phyloP scores from a whole-genome alignment of 306 rosid species.

The Styphnolobium japonicum region DNA sequence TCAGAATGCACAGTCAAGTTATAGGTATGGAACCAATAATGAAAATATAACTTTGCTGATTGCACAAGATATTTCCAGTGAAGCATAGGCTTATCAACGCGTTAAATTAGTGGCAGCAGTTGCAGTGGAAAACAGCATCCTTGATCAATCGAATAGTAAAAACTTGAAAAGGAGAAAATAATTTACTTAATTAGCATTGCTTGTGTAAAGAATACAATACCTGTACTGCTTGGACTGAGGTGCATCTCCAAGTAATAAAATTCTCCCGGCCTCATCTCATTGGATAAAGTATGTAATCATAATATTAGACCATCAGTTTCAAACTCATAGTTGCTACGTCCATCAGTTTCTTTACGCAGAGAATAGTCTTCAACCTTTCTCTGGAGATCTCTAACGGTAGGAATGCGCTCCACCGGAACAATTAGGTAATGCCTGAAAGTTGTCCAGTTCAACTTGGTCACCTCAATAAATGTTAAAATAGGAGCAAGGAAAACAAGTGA shows the following conservation, averaged over 20 bases:
- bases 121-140: constrained; percentile 1
- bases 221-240: constrained; percentile 42
- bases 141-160: not conserved
- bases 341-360: constrained; percentile 32
- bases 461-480: not conserved
- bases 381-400: constrained; percentile 59
- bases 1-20: not conserved
- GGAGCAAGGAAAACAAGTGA: not conserved
- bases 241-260: constrained; percentile 38
- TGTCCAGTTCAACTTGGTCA: constrained; percentile 10
- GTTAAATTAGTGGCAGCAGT: not conserved
- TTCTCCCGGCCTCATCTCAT: constrained; percentile 49
- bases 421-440: constrained; percentile 74
- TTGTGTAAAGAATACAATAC: constrained; percentile 16
- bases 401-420: constrained; percentile 63
- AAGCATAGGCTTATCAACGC: too few species aligned
- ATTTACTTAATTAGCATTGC: not conserved
- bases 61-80: too few species aligned
- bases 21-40: not conserved
- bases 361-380: constrained; percentile 34
- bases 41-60: too few species aligned
- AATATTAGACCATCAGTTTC: not conserved
- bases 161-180: not conserved
- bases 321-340: not conserved
- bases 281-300: constrained; percentile 5